Conservation (phyloP, 2,329 filamentous ascomycete genomes). For the Aspergillus sp. region DNA sequence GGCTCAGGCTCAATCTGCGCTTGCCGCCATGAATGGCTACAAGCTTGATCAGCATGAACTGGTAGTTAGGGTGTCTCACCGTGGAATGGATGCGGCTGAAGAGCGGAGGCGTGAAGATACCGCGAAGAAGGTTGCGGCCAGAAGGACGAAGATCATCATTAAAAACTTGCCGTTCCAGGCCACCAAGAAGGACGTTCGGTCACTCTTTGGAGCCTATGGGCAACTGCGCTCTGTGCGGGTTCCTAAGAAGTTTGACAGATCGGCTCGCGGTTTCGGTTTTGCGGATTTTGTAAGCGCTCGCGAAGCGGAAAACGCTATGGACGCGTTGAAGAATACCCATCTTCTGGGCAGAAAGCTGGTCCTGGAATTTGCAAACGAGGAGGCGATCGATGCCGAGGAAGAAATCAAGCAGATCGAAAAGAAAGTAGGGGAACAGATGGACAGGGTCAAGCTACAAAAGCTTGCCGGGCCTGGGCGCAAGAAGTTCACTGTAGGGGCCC, state of each 20-base stretch:
- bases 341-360: slow-evolving; percentile 86
- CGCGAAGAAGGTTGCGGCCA: slow-evolving; percentile 74
- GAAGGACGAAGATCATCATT: slow-evolving; percentile 90
- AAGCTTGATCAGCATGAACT: slow-evolving; percentile 85
- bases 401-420: slow-evolving; percentile 96
- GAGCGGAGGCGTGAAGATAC: slow-evolving; percentile 80
- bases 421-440: slow-evolving; percentile 87
- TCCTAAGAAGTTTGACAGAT: slow-evolving; percentile 90
- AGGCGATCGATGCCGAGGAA: slow-evolving; percentile 87
- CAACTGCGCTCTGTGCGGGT: slow-evolving; percentile 89
- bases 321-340: slow-evolving; percentile 89
- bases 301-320: slow-evolving; percentile 88
- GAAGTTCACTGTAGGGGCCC: slow-evolving; percentile 80
- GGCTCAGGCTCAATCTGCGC: slow-evolving; percentile 74
- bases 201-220: slow-evolving; percentile 85
- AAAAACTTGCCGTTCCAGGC: slow-evolving; percentile 98
- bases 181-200: slow-evolving; percentile 85
- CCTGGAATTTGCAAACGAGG: slow-evolving; percentile 86
- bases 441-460: slow-evolving; percentile 87
- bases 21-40: slow-evolving; percentile 83
- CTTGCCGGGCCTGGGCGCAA: slow-evolving; percentile 79
- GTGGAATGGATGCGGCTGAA: slow-evolving; percentile 81
- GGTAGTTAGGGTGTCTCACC: slow-evolving; percentile 82
- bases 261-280: slow-evolving; percentile 91
- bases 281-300: slow-evolving; percentile 90